phyloP scores from a whole-genome alignment of 192 early-diverging fungal genomes.

The Rhizophagus sp. region DNA sequence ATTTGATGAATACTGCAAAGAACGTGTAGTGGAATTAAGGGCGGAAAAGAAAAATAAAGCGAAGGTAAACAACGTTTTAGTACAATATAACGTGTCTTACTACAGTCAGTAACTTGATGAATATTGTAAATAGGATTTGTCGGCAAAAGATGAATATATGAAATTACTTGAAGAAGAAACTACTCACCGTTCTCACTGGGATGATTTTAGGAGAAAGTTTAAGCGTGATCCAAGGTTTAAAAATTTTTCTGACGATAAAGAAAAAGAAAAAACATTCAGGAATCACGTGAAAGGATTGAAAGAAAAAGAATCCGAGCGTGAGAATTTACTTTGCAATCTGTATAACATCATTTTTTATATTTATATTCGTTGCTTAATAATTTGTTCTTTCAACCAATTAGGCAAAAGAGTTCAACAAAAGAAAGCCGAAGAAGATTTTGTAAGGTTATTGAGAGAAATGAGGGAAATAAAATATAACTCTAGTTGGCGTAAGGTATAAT shows the following conservation, averaged over 20 bases:
- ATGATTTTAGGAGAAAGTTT: conserved; percentile 73
- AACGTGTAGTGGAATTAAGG: conserved; percentile 56
- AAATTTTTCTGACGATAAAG: conserved; percentile 54
- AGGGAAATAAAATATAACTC: conserved; percentile 56
- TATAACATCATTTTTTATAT: neutral
- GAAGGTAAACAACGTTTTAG: conserved; percentile 35
- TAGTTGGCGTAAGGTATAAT: conserved; percentile 58
- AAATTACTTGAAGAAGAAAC: conserved; percentile 59
- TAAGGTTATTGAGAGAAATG: conserved; percentile 57
- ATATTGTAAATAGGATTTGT: conserved; percentile 32
- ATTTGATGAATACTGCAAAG: conserved; percentile 77
- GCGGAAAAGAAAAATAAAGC: conserved; percentile 45
- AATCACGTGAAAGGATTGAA: conserved; percentile 58
- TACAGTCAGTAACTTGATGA: neutral
- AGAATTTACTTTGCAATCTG: neutral
- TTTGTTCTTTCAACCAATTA: conserved; percentile 25
- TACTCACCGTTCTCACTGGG: conserved; percentile 59
- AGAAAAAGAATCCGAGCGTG: conserved; percentile 30
- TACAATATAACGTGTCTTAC: neutral
- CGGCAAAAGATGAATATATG: conserved; percentile 56
- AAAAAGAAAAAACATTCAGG: conserved; percentile 65
- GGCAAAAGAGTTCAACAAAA: conserved; percentile 42
- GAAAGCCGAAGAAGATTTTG: conserved; percentile 56
- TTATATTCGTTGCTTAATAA: neutral
- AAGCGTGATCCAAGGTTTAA: conserved; percentile 66